These are phyloP conservation scores for Lipomyces lipofer DNA, from an alignment of 805 yeast genomes.

Conservation along the genomic window DNA sequence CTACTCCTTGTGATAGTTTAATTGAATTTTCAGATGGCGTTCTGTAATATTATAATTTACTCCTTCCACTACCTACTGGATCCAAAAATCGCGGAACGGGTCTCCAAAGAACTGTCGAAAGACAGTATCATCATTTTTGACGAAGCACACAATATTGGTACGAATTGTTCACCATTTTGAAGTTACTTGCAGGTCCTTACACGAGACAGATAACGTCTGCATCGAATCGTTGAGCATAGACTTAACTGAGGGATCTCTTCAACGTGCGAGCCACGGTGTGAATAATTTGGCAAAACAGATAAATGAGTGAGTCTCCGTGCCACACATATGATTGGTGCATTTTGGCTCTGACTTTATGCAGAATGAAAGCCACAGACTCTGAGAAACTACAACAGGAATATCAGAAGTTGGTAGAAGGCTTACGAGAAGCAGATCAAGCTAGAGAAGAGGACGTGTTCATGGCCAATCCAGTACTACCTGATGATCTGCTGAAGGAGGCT, in stretches of 20 bases:
- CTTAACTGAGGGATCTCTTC: constrained; percentile 83
- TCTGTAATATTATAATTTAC: constrained; percentile 90
- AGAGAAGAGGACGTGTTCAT: constrained; percentile 66
- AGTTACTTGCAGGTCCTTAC: too few relatives aligned
- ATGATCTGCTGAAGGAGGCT: constrained; percentile 85
- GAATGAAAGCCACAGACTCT: constrained; percentile 76
- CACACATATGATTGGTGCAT: too few relatives aligned
- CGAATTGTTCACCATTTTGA: not conserved
- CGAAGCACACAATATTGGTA: constrained; percentile 93
- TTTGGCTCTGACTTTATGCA: not conserved
- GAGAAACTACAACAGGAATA: constrained; percentile 85
- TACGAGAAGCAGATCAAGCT: constrained; percentile 75
- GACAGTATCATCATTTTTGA: constrained; percentile 94
- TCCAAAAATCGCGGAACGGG: constrained; percentile 96
- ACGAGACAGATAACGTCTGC: constrained; percentile 82
- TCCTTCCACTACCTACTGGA: constrained; percentile 95
- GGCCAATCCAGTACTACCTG: constrained; percentile 83
- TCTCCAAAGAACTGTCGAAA: constrained; percentile 84
- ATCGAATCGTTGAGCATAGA: constrained; percentile 92
- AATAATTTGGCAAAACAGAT: constrained; percentile 73
- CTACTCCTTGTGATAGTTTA: too few relatives aligned
- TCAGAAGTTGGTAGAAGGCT: constrained; percentile 84
- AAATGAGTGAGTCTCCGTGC: constrained; percentile 57
- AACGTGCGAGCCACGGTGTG: constrained; percentile 87
- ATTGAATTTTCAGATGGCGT: constrained; percentile 36